Evolutionary conservation across 2,329 filamentous ascomycete species (phyloP), one percentile per base, ranked within the genome.

Genomic region (Penicillium sp.): DNA sequence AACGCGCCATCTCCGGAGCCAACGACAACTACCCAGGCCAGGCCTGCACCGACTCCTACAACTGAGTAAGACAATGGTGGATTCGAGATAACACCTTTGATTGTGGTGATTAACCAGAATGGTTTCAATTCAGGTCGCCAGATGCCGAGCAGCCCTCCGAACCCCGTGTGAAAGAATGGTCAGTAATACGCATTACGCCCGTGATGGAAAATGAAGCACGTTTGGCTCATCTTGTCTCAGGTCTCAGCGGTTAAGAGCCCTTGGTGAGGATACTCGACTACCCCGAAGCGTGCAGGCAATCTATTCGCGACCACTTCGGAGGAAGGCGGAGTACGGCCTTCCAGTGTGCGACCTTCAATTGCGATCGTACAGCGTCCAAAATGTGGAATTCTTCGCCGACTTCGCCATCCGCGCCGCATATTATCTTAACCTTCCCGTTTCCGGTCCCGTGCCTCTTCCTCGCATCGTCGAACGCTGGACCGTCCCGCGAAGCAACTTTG

Each of bases 341-440:
- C 91, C 91, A 11, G 85, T 88, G 10, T 95, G 90, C 76, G 87
- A 96, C 70, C 85, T 99, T 30, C 94, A 99, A 70, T 78, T 99
- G 44, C 90, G 94, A 61, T 96, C 92, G 30, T 99, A 90, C 79
- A 91, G 83, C 65, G 79, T 92, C 31, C 90, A 91, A 53, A 94
- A 95, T 62, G 84, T 99, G 53, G 90, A 96, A 65, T 92, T 96
- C 76, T 96, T 95, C 69, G 81, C 87, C 72, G 94, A 99, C 76
- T 97, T 99, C 70, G 91, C 92, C 44, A 79, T 97, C 49, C 89
- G 94, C 60, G 92, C 92, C 4, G 94, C 94, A 50, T 99, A 97
- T 76, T 99, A 92, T 75, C 84, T 96, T 38, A 84, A 88, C 16
- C 85, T 99, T 2, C 88, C 91, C 9, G 91, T 91, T 2, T 88